Base-by-base conservation (phyloP, 2,329 filamentous ascomycete species). In the Metarhizium brunneum region DNA sequence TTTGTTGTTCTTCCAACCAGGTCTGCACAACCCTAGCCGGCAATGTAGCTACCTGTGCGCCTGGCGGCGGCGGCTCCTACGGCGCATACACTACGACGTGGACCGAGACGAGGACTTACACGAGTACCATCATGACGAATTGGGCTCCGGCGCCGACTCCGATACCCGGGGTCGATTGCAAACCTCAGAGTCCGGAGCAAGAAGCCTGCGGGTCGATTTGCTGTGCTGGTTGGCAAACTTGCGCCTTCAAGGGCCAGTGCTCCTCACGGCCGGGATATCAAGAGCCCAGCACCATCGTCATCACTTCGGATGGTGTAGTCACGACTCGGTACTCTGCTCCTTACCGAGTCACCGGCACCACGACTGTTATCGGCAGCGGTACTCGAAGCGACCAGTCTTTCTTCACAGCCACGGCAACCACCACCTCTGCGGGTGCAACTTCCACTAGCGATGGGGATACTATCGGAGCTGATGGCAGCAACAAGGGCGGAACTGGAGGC, bases 171-270 rank as follows among this genome's bases (percentile, higher is more conserved):
- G 72, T 68, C 43, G 66, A 73, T 59, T 86, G 83, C 65, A 67
- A 76, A 1, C 80, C 82, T 1, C 65, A 68, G 51, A 72, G 72
- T n/a, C 68, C 73, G 4, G 77, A 79, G 55, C 73, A 88, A 69
- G 78, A 78, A 7, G 76, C 81, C 3, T 92, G 88, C 66, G 87
- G 87, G 36, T 66, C 67, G 53, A 84, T 85, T 57, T 92, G 88
- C 76, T 92, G 88, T 69, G 81, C 82, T 29, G 79, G 73, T 57
- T 82, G 80, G 71, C 85, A 89, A 69, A 86, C 84, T 65, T 92
- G 88, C 68, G 79, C 77, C 54, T 73, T 69, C 56, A 59, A 70
- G 1, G 81, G 81, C 53, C 79, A 84, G 64, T 90, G 87, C 66
- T 69, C 74, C 5, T 68, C 79, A 30, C 80, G 80, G 54, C 74